phyloP scores from a whole-genome alignment of 2,329 filamentous ascomycete genomes.

The Penicillium verrucosum region DNA sequence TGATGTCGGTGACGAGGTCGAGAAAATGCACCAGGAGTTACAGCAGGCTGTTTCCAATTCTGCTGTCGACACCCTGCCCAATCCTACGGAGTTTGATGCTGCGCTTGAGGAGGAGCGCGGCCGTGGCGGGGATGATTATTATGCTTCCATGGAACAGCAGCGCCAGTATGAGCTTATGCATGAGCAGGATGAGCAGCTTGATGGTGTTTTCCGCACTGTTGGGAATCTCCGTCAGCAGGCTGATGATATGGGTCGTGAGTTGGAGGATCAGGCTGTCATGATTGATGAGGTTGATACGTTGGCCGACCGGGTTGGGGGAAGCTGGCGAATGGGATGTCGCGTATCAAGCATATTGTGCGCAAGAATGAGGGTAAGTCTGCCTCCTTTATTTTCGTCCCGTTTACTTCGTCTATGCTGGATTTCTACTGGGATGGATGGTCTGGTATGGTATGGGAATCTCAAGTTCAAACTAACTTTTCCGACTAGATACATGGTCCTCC shows the following conservation, averaged over 20 bases:
- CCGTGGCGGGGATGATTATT: constrained; percentile 57
- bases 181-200: constrained; percentile 89
- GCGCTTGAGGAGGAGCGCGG: constrained; percentile 37
- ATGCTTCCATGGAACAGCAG: constrained; percentile 83
- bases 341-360: constrained; percentile 77
- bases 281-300: constrained; percentile 79
- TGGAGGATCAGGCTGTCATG: constrained; percentile 92
- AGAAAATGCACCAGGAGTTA: constrained; percentile 83
- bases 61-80: constrained; percentile 52
- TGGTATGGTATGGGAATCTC: constrained; percentile 20
- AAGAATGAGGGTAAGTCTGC: constrained; percentile 75
- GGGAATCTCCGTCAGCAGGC: constrained; percentile 87
- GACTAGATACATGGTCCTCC: constrained; percentile 66
- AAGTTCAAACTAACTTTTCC: constrained; percentile 23
- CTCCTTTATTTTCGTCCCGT: constrained; percentile 4
- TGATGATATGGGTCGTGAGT: constrained; percentile 90
- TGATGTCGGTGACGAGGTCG: constrained; percentile 84
- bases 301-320: constrained; percentile 82
- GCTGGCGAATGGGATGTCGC: constrained; percentile 80
- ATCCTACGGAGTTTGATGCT: constrained; percentile 56
- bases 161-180: constrained; percentile 88
- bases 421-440: constrained; percentile 3
- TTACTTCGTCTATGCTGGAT: neutral
- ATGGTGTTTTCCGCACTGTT: constrained; percentile 89
- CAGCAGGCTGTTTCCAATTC: constrained; percentile 53